Evolutionary conservation across 1,139 yeast species (phyloP).

Genomic region (Hanseniaspora sp.): DNA sequence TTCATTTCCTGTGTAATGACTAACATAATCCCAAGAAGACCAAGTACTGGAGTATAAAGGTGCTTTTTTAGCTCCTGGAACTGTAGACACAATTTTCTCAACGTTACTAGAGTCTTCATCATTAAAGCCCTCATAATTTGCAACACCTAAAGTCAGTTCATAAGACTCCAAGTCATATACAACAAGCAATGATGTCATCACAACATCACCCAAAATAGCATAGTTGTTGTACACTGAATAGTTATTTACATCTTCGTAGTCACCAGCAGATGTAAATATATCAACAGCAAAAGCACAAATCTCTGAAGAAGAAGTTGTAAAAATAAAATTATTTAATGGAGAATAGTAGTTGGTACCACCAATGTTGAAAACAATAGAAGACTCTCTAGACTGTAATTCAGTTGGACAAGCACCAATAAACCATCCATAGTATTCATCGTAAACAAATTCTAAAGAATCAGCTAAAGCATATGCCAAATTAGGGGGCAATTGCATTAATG

Average conservation of each 20-base stretch:
- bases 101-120: conserved; percentile 36
- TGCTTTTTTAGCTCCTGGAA: conserved; percentile 40
- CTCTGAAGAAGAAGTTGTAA: conserved; percentile 18
- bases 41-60: conserved; percentile 33
- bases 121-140: conserved; percentile 27
- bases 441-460: conserved; percentile 15
- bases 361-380: conserved; percentile 33
- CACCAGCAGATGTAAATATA: conserved; percentile 25
- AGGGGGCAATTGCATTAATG: conserved; percentile 16
- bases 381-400: conserved; percentile 3
- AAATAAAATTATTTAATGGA: conserved; percentile 36
- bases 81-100: conserved; percentile 34
- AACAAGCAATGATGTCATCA: conserved; percentile 61
- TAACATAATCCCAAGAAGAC: conserved; percentile 22
- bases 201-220: conserved; percentile 57
- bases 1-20: conserved; percentile 14
- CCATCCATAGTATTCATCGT: conserved; percentile 14
- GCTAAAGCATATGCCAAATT: conserved; percentile 15
- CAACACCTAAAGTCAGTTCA: conserved; percentile 60
- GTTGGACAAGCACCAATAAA: conserved; percentile 17
- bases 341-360: conserved; percentile 41
- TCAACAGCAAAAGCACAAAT: conserved; percentile 32
- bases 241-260: conserved; percentile 8
- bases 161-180: conserved; percentile 64
- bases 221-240: conserved; percentile 15